Base-by-base conservation (phyloP, 1,139 yeast species). In the Komagataea norvegica region DNA sequence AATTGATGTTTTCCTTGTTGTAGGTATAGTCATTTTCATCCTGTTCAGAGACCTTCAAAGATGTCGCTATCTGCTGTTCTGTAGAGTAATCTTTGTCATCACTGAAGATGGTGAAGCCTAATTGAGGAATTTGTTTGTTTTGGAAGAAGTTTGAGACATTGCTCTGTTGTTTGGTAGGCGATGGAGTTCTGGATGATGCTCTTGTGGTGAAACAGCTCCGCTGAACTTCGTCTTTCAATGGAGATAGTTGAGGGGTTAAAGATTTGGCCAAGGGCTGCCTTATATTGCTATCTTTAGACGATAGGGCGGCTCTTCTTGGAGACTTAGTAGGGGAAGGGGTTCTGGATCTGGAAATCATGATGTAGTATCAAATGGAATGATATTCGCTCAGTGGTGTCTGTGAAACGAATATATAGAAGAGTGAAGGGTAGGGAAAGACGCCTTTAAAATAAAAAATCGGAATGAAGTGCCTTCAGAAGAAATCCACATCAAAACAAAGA, bases 261-360 rank as follows among this genome's bases (percentile, higher is more conserved):
- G 42, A 24, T 24, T 38, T 36, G 22, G 31, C 31, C 8, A 39
- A 29, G 11, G 41, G 40, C 25, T 41, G 40, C 29, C 46, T 47
- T 25, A 45, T 34, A 41, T 50, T 52, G 40, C 46, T 27, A 31
- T 52, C 56, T 36, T 49, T 52, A 5, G 51, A 46, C 5, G 51
- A 43, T 13, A 51, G 45, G 0, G 52, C 50, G 15, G 33, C 36
- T 42, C 56, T 48, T 31, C 31, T 44, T 19, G 52, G 51, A 13
- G 47, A 41, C 25, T 43, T 47, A 9, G 46, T 34, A 15, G 52
- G 52, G 3, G 54, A 49, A 1, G 51, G 47, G 1, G 51, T 39
- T 34, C 42, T 41, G 11, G 53, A 46, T 33, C 36, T 31, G 16
- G 36, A 27, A n/a, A 24, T 15, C 25, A 33, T 32, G 16, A 8